Base-by-base conservation (phyloP, 805 yeast genomes). In the Saccharomyces jurei region DNA sequence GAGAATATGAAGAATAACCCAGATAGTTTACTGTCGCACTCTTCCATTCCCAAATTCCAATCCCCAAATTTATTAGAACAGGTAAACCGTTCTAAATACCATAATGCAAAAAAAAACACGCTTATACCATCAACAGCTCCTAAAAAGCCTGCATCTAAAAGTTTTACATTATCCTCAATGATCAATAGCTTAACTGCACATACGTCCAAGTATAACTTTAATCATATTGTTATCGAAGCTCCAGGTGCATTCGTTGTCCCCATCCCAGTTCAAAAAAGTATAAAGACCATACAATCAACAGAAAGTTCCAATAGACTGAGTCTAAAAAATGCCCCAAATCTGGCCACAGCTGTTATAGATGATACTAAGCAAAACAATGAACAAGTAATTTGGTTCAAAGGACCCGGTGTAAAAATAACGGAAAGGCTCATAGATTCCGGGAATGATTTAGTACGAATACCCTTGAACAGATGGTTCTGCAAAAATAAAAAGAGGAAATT, bases 331-430 rank as follows among this genome's bases (percentile, higher is more conserved):
- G 25, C 44, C 17, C 44, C 17, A 36, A 36, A 21, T 9, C 22
- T 36, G 11, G 44, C 25, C 10, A 36, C 11, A 2, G 10, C 25
- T 36, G 44, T 17, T 6, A 36, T 17, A 4, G 25, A 36, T 36
- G 44, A 17, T 17, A 36, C 4, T 4, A 36, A 41, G 17, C 4
- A 22, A 3, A 2, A 25, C 2, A 21, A 21, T 17, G 77, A 76
- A 14, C 81, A 82, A 28, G 63, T 82, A 17, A 67, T 86, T 14
- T 86, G 90, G 87, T 85, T 81, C 66, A 77, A 84, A 61, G 81
- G 87, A 1, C 85, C 90, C 1, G 87, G 89, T 27, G 72, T 79
- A 13, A 70, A 75, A 31, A 64, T 80, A 32, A 65, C 74, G 3
- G 75, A 73, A 60, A 66, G 84, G 54, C 56, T 76, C 13, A 54